These are phyloP conservation scores for Pseudevernia furfuracea DNA, from an alignment of 495 filamentous ascomycete species.

Conservation along the genomic window DNA sequence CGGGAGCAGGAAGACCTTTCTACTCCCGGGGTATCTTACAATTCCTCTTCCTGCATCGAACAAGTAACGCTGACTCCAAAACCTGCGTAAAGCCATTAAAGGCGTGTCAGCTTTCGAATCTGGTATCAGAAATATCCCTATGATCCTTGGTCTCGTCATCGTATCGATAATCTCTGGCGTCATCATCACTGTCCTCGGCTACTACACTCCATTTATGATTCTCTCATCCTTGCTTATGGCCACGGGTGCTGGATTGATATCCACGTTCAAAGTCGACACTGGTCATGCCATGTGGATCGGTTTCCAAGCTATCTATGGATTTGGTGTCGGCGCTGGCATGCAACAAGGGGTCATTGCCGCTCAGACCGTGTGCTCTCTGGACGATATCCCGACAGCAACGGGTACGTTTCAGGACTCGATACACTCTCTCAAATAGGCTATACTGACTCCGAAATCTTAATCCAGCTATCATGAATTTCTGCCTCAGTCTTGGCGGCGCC, in stretches of 20 bases:
- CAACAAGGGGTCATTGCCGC: conserved; percentile 62
- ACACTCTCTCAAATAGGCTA: not conserved
- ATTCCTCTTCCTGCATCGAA: too few species aligned
- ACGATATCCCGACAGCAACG: conserved; percentile 60
- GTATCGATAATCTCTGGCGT: conserved; percentile 54
- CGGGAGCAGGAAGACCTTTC: too few species aligned
- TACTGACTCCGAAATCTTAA: not conserved
- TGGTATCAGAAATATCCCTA: conserved; percentile 71
- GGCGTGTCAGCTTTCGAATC: conserved; percentile 57
- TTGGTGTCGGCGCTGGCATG: conserved; percentile 61
- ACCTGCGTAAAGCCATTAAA: too few species aligned
- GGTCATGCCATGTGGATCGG: conserved; percentile 62
- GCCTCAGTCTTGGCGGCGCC: conserved; percentile 64
- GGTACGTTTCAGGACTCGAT: conserved; percentile 25
- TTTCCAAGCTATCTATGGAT: conserved; percentile 63
- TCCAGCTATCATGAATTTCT: conserved; percentile 51
- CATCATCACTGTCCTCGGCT: conserved; percentile 55
- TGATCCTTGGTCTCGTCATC: conserved; percentile 58
- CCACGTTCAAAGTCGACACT: conserved; percentile 52
- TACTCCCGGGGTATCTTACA: too few species aligned
- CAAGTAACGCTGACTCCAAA: too few species aligned
- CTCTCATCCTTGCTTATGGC: conserved; percentile 48
- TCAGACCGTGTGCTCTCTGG: conserved; percentile 54
- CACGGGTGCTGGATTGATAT: conserved; percentile 63
- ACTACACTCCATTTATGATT: conserved; percentile 72